These are phyloP conservation scores for Pythium sukuiense DNA, from an alignment of 352 stramenopile species.

Conservation along the genomic window DNA sequence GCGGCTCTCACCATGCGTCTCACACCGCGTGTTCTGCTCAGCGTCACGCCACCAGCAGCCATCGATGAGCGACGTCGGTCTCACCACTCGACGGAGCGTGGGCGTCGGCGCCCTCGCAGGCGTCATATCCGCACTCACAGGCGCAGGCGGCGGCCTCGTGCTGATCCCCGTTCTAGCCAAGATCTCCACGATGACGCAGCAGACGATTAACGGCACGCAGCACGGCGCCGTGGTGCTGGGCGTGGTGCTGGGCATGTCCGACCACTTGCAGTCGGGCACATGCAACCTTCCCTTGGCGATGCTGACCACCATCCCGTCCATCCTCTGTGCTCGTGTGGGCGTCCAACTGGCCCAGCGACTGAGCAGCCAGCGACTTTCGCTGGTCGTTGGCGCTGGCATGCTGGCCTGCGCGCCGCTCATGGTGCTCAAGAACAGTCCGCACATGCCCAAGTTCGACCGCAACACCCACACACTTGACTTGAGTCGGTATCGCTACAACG, in stretches of 20 bases:
- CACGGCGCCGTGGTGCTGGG: slow-evolving; percentile 68
- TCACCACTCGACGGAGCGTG: slow-evolving; percentile 22
- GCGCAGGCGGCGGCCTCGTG: slow-evolving; percentile 67
- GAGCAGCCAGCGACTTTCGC: slow-evolving; percentile 67
- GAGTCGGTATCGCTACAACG: slow-evolving; percentile 52
- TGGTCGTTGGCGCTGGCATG: slow-evolving; percentile 73
- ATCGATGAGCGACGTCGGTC: not conserved
- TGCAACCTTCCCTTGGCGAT: slow-evolving; percentile 78
- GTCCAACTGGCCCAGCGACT: slow-evolving; percentile 65
- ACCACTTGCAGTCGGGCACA: slow-evolving; percentile 56
- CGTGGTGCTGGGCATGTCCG: slow-evolving; percentile 58
- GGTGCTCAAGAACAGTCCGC: slow-evolving; percentile 69
- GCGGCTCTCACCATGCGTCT: not conserved
- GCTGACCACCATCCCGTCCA: slow-evolving; percentile 60
- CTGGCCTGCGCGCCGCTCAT: slow-evolving; percentile 71
- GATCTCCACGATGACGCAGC: slow-evolving; percentile 70
- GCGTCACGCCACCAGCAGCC: not conserved
- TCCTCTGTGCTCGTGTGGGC: slow-evolving; percentile 72
- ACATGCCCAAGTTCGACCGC: slow-evolving; percentile 69
- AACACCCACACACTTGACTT: slow-evolving; percentile 55
- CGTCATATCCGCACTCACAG: slow-evolving; percentile 69
- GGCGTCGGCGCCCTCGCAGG: slow-evolving; percentile 54
- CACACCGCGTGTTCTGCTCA: slow-evolving; percentile 7
- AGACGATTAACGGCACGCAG: slow-evolving; percentile 81
- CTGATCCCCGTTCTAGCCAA: slow-evolving; percentile 78